Percentiles rank a stretch among this genome's conserved stretches.
Evolutionary conservation across 2,329 filamentous ascomycete species (phyloP).

Genomic region (Colletotrichum abscissum): DNA sequence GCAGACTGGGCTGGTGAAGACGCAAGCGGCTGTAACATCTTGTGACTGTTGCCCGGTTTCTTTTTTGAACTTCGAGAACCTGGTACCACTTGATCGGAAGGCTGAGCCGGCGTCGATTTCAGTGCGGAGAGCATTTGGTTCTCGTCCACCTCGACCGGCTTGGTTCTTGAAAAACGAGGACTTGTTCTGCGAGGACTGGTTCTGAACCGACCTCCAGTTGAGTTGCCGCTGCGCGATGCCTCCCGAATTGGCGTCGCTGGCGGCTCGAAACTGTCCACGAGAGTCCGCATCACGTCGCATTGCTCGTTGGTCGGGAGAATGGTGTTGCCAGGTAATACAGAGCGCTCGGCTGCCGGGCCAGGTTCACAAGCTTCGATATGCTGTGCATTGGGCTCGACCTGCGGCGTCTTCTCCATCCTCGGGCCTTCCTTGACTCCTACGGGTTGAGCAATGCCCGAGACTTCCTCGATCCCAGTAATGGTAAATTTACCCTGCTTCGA

Average conservation of each 20-base stretch:
- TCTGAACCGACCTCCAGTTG: neutral
- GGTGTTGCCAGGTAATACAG: neutral
- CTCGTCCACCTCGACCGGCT: neutral
- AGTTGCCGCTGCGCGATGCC: neutral
- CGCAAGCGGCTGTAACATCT: neutral
- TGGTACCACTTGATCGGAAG: neutral
- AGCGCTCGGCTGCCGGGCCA: neutral
- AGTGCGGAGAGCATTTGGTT: neutral
- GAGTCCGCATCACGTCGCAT: neutral
- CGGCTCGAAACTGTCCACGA: neutral
- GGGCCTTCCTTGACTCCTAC: neutral
- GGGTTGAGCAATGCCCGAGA: too few species aligned
- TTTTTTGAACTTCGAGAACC: neutral
- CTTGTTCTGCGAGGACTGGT: conserved; percentile 1
- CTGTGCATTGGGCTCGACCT: neutral
- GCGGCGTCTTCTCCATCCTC: neutral
- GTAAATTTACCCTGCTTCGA: neutral
- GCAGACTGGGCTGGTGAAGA: neutral
- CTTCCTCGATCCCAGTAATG: neutral
- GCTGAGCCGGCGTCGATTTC: neutral
- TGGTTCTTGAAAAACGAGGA: neutral
- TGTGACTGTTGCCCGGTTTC: neutral
- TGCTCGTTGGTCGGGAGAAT: neutral
- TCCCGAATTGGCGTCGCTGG: neutral
- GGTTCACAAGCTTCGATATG: neutral